Conservation (phyloP, 306 rosid species). For the Malus asiatica region DNA sequence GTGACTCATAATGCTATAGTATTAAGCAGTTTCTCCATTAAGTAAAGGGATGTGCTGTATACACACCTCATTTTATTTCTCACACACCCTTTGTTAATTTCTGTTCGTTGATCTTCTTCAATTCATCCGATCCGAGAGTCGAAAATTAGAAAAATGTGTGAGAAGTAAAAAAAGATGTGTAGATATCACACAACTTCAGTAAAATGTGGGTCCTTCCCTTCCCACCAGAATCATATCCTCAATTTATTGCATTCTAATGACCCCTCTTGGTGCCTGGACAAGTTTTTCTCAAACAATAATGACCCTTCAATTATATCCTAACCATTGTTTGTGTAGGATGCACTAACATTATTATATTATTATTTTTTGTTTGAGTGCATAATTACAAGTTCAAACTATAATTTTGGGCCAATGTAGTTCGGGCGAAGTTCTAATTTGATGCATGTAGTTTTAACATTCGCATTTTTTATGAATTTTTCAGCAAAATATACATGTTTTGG, state of each 20-base stretch:
- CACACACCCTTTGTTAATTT: too few relatives aligned
- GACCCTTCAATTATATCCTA: background rate
- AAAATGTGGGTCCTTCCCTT: constrained; percentile 7
- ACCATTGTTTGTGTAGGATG: background rate
- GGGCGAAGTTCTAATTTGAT: background rate
- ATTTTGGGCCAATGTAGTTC: background rate
- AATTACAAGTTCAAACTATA: background rate
- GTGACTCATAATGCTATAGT: background rate
- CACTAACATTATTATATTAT: background rate
- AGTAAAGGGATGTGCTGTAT: too few relatives aligned
- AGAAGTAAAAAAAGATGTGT: too few relatives aligned
- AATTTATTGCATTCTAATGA: background rate
- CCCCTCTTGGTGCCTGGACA: background rate
- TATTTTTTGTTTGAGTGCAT: background rate
- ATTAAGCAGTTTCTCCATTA: background rate
- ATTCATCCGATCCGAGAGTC: too few relatives aligned
- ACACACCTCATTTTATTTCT: too few relatives aligned
- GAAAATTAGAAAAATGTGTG: too few relatives aligned
- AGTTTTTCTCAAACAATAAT: background rate
- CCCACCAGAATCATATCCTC: background rate
- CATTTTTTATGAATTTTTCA: background rate
- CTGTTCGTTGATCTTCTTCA: too few relatives aligned
- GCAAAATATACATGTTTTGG: background rate
- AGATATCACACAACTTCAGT: background rate
- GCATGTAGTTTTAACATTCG: background rate